phyloP scores from a whole-genome alignment of 2,329 filamentous ascomycete species.

The Fusarium hainanense region DNA sequence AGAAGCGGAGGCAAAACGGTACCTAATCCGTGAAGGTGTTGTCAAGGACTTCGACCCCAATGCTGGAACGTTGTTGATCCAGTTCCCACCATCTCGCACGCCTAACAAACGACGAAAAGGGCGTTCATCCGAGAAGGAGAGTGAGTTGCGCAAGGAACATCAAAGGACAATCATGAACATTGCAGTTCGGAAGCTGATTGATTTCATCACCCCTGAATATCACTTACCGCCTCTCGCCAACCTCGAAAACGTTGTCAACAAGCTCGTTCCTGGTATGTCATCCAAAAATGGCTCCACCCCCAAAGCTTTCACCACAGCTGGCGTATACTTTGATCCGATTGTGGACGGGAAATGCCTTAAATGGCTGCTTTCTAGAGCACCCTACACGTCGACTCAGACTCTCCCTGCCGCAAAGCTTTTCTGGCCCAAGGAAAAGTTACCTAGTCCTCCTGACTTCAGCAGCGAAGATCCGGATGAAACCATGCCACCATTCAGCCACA shows the following conservation, averaged over 20 bases:
- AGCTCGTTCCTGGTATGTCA: slow-evolving; percentile 61
- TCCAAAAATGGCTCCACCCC: slow-evolving; percentile 33
- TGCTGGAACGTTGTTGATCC: slow-evolving; percentile 59
- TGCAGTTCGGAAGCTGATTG: slow-evolving; percentile 60
- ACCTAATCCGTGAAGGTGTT: slow-evolving; percentile 62
- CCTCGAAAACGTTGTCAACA: slow-evolving; percentile 59
- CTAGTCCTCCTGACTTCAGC: slow-evolving; percentile 21
- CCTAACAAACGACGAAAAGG: slow-evolving; percentile 38
- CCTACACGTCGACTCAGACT: slow-evolving; percentile 56
- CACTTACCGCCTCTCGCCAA: slow-evolving; percentile 56
- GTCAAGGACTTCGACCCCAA: slow-evolving; percentile 61
- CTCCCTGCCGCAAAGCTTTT: slow-evolving; percentile 44
- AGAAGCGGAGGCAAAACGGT: slow-evolving; percentile 63
- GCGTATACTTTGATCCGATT: slow-evolving; percentile 54
- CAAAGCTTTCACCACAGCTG: slow-evolving; percentile 56
- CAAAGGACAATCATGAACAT: slow-evolving; percentile 59
- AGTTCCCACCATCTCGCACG: slow-evolving; percentile 52
- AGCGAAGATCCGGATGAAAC: slow-evolving; percentile 6
- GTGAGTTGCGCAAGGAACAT: slow-evolving; percentile 47
- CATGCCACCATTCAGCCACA: slow-evolving; percentile 44
- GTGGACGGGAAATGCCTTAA: slow-evolving; percentile 33
- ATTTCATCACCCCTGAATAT: slow-evolving; percentile 62
- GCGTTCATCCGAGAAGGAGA: slow-evolving; percentile 40
- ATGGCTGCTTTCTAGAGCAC: slow-evolving; percentile 61
- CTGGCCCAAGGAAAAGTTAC: slow-evolving; percentile 33